These are phyloP conservation scores for Aspergillus pseudotamarii DNA, from an alignment of 2,329 filamentous ascomycete genomes.

Conservation along the genomic window DNA sequence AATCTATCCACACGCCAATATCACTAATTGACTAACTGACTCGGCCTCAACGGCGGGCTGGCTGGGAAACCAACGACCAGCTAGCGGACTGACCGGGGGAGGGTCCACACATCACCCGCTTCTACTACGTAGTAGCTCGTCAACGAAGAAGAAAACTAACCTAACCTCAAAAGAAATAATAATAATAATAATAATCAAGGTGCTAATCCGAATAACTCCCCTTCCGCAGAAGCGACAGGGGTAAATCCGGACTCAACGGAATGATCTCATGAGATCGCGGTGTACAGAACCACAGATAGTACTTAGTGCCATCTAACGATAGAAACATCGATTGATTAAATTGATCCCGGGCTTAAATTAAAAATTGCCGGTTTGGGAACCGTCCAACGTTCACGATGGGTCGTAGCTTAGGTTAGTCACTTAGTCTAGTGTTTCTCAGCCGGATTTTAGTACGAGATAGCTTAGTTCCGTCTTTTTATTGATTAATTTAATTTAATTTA, in stretches of 20 bases:
- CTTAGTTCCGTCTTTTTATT: not conserved
- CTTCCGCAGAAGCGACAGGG: not conserved
- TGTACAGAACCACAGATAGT: not conserved
- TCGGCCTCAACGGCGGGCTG: not conserved
- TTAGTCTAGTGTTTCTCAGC: not conserved
- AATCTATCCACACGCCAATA: not conserved
- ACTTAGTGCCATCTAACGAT: not conserved
- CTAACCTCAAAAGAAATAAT: not conserved
- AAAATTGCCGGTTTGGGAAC: not conserved
- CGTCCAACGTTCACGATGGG: not conserved
- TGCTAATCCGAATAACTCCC: not conserved
- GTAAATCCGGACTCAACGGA: not conserved
- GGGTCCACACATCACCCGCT: not conserved
- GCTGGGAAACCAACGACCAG: not conserved
- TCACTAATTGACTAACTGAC: not conserved
- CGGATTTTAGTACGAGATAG: not conserved
- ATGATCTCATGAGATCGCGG: conserved; percentile 1
- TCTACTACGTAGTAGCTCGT: not conserved
- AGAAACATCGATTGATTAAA: not conserved
- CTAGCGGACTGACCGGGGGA: not conserved
- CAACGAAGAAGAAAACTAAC: not conserved
- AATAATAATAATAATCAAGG: not conserved
- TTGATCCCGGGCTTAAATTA: not conserved
- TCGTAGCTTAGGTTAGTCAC: not conserved
- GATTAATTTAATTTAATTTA: not conserved